A percentile compares a stretch with the other conserved stretches of the same genome.
phyloP scores from a whole-genome alignment of 1,139 yeast species.

The Taphrina sp. region DNA sequence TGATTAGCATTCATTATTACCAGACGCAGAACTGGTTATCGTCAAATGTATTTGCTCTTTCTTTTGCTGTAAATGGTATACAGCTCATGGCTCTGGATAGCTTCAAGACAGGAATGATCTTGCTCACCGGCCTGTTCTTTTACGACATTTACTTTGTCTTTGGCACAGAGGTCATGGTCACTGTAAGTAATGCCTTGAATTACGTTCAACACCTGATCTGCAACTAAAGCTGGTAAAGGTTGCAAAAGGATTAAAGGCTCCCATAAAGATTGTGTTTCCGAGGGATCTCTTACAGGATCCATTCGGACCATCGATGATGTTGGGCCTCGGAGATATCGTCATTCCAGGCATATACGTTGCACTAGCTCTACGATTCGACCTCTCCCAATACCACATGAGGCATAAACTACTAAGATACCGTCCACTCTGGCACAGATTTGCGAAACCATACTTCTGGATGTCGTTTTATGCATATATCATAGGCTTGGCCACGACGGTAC shows the following conservation, averaged over 20 bases:
- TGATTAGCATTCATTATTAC: conserved; percentile 40
- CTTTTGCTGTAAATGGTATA: conserved; percentile 48
- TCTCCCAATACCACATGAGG: conserved; percentile 46
- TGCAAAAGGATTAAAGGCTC: conserved; percentile 57
- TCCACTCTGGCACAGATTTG: conserved; percentile 42
- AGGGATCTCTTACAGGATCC: conserved; percentile 36
- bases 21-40: conserved; percentile 46
- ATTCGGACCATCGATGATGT: conserved; percentile 44
- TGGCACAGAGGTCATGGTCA: conserved; percentile 59
- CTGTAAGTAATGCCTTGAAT: conserved; percentile 46
- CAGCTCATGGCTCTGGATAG: conserved; percentile 44
- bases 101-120: conserved; percentile 50
- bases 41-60: conserved; percentile 46
- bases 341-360: conserved; percentile 57
- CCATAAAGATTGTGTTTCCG: conserved; percentile 58
- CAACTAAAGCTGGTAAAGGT: background rate
- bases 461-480: conserved; percentile 50
- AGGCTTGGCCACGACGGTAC: conserved; percentile 51
- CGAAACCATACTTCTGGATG: conserved; percentile 51
- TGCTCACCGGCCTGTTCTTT: conserved; percentile 54
- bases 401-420: conserved; percentile 35
- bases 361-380: conserved; percentile 55
- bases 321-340: conserved; percentile 63
- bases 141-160: conserved; percentile 70
- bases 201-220: background rate